These are phyloP conservation scores for Ustulina deusta DNA, from an alignment of 2,329 filamentous ascomycete genomes.

Conservation along the genomic window DNA sequence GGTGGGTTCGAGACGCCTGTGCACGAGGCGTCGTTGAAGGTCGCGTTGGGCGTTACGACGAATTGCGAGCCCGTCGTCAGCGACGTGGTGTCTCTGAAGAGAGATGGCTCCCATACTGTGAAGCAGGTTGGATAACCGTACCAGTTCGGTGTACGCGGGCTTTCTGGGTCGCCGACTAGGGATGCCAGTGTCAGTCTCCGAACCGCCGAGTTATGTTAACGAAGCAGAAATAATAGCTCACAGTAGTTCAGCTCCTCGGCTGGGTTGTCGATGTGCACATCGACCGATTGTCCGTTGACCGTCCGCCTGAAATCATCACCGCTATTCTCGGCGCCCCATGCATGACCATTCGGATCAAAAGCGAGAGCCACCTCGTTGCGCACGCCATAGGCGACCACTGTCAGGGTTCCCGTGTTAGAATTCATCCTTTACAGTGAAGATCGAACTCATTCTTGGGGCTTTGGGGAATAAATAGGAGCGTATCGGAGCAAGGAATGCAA, in stretches of 20 bases:
- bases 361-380: conserved; percentile 71
- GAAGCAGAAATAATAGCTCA: conserved; percentile 28
- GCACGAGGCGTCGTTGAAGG: conserved; percentile 50
- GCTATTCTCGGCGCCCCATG: conserved; percentile 71
- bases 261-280: conserved; percentile 72
- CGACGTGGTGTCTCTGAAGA: conserved; percentile 52
- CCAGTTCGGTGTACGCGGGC: conserved; percentile 60
- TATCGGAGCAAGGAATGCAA: background rate
- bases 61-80: conserved; percentile 53
- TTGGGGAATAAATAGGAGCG: background rate
- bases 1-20: conserved; percentile 51
- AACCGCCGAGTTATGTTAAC: background rate
- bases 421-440: background rate
- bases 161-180: conserved; percentile 64
- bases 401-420: background rate
- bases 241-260: conserved; percentile 74
- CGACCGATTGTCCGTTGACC: conserved; percentile 54
- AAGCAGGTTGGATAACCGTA: conserved; percentile 70
- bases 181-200: conserved; percentile 9
- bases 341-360: conserved; percentile 55
- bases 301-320: conserved; percentile 68
- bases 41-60: conserved; percentile 50
- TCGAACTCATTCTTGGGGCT: background rate
- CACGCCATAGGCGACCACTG: conserved; percentile 64
- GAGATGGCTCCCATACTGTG: conserved; percentile 57